These are phyloP conservation scores for Candida suzukii DNA, from an alignment of 805 yeast genomes.

Conservation along the genomic window DNA sequence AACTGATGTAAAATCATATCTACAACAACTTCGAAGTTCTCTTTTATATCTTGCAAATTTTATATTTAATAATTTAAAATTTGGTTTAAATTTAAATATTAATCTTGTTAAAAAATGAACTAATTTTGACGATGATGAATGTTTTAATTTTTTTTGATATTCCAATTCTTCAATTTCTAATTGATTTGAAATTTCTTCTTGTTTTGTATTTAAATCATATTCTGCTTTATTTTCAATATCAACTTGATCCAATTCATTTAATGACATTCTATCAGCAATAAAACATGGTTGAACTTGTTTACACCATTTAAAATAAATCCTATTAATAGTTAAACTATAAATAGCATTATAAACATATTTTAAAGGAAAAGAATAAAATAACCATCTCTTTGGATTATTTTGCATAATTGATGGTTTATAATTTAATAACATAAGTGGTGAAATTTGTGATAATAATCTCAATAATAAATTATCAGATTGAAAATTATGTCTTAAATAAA, in stretches of 20 bases:
- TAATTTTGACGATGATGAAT: background rate
- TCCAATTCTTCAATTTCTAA: conserved; percentile 13
- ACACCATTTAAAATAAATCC: conserved; percentile 29
- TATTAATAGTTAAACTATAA: conserved; percentile 23
- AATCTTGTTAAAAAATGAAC: background rate
- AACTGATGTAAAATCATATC: conserved; percentile 21
- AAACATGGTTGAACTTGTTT: conserved; percentile 26
- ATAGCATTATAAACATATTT: conserved; percentile 12
- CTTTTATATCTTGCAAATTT: conserved; percentile 13
- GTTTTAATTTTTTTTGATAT: conserved; percentile 1
- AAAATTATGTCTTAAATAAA: conserved; percentile 11
- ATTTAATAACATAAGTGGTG: background rate
- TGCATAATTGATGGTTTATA: background rate
- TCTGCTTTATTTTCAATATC: conserved; percentile 21
- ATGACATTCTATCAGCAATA: conserved; percentile 25
- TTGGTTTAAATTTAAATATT: background rate
- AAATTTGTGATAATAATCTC: background rate
- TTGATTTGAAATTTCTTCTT: conserved; percentile 3
- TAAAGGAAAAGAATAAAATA: conserved; percentile 10
- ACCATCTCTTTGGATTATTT: conserved; percentile 8
- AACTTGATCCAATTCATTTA: conserved; percentile 23
- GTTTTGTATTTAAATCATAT: background rate
- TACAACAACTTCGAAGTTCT: conserved; percentile 20
- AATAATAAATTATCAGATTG: background rate
- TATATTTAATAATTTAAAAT: background rate